These are phyloP conservation scores for Sanghuangporus weigelae DNA, from an alignment of 1,284 basidiomycete genomes.

Conservation along the genomic window DNA sequence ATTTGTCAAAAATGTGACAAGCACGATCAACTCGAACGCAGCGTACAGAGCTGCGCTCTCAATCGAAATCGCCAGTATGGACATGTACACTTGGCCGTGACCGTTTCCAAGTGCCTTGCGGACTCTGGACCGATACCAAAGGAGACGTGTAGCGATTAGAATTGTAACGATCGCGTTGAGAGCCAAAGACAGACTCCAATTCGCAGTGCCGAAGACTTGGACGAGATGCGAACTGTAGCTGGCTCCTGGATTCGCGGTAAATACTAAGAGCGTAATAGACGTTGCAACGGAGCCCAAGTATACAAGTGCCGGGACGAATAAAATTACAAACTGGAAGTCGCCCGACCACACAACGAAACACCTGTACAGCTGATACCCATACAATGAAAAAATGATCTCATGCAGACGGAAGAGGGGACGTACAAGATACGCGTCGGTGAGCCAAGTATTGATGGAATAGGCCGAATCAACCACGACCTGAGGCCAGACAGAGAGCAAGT, in stretches of 20 bases:
- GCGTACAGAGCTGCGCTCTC: constrained; percentile 26
- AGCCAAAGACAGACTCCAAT: constrained; percentile 6
- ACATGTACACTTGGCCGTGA: constrained; percentile 13
- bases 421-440: constrained; percentile 4
- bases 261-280: constrained; percentile 2
- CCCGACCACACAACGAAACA: constrained; percentile 4
- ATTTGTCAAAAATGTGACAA: constrained; percentile 21
- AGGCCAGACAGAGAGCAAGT: constrained; percentile 3
- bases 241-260: constrained; percentile 4
- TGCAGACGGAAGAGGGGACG: neutral
- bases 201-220: constrained; percentile 7
- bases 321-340: neutral
- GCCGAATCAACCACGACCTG: neutral
- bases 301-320: neutral
- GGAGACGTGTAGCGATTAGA: constrained; percentile 4
- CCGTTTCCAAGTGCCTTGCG: neutral
- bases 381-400: neutral
- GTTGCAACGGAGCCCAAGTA: constrained; percentile 3
- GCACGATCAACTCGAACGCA: constrained; percentile 20
- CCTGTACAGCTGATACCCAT: neutral
- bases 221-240: neutral
- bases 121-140: neutral
- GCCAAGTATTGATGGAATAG: constrained; percentile 3
- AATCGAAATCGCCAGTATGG: constrained; percentile 23
- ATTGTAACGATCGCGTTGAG: constrained; percentile 7